Conservation (phyloP, 148 eudicot genomes). For the Nepenthes mirabilis region DNA sequence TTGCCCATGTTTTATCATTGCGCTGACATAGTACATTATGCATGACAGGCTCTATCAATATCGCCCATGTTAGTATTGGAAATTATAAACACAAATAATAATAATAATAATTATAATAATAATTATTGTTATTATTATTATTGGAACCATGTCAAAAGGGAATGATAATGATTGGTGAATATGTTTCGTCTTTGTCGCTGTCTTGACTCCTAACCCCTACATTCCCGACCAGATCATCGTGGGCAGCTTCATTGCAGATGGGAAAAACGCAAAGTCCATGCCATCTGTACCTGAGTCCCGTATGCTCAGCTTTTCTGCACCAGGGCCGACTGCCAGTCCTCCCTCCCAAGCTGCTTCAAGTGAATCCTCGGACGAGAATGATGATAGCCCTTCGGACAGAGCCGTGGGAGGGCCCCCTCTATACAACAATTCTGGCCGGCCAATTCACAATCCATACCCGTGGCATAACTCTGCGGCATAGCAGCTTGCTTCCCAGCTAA, state of each 20-base stretch:
- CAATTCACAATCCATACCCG: slow-evolving; percentile 13
- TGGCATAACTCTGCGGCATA: no score
- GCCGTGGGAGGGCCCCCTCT: slow-evolving; percentile 9
- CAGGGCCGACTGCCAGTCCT: slow-evolving; percentile 27
- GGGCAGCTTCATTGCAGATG: slow-evolving; percentile 55
- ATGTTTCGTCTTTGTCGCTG: neutral
- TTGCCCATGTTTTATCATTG: no score
- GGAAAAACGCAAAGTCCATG: slow-evolving; percentile 36
- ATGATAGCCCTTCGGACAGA: slow-evolving; percentile 16
- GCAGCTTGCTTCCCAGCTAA: no score
- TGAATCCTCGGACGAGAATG: slow-evolving; percentile 46
- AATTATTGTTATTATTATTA: no score
- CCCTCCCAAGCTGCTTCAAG: slow-evolving; percentile 42
- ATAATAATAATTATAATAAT: no score
- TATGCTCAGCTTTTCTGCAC: slow-evolving; percentile 17
- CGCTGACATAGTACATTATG: no score
- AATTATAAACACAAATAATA: no score
- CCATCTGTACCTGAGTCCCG: slow-evolving; percentile 17
- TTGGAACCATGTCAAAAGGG: no score
- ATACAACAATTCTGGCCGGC: slow-evolving; percentile 25
- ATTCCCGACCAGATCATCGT: slow-evolving; percentile 29
- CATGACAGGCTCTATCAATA: no score
- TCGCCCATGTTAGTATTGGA: no score
- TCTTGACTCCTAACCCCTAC: neutral
- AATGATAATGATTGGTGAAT: no score